A percentile compares a stretch with the other conserved stretches of the same genome.
Conservation (phyloP, 805 yeast species). For the Lachancea fermentati region DNA sequence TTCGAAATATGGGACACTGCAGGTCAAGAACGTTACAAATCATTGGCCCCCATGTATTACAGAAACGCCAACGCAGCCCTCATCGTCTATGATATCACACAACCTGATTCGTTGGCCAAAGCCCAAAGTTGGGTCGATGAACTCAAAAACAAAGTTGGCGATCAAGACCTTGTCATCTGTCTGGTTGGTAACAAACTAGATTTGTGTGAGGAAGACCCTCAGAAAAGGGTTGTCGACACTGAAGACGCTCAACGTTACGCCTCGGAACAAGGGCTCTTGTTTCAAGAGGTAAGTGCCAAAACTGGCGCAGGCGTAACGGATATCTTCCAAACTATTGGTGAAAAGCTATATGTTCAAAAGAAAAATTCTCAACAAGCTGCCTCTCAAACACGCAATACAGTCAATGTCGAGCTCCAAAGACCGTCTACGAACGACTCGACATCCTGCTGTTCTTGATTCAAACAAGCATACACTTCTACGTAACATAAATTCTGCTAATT, state of each 20-base stretch:
- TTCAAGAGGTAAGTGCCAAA: slow-evolving; percentile 55
- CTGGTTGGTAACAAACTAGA: slow-evolving; percentile 86
- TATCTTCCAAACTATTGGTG: slow-evolving; percentile 46
- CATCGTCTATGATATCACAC: slow-evolving; percentile 80
- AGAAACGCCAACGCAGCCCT: slow-evolving; percentile 79
- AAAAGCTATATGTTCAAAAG: slow-evolving; percentile 34
- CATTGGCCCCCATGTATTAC: slow-evolving; percentile 79
- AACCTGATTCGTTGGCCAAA: slow-evolving; percentile 61
- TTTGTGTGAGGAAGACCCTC: slow-evolving; percentile 39
- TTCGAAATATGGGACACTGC: slow-evolving; percentile 93
- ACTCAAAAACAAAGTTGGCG: slow-evolving; percentile 74
- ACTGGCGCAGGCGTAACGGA: slow-evolving; percentile 46
- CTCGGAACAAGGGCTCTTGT: slow-evolving; percentile 43
- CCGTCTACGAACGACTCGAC: slow-evolving; percentile 40
- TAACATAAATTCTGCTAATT: not conserved
- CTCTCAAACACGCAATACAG: slow-evolving; percentile 11
- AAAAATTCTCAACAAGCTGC: slow-evolving; percentile 16
- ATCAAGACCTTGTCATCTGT: slow-evolving; percentile 67
- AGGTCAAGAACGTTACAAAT: slow-evolving; percentile 85
- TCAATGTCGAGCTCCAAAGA: slow-evolving; percentile 36
- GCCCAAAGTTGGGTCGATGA: slow-evolving; percentile 93
- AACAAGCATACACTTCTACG: not conserved
- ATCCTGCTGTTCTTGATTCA: slow-evolving; percentile 34
- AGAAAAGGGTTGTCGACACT: slow-evolving; percentile 40
- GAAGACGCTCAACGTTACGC: slow-evolving; percentile 51